Evolutionary conservation across 2,329 filamentous ascomycete genomes (phyloP), one percentile per base, ranked within the genome.

Genomic region (Fusarium mexicanum): DNA sequence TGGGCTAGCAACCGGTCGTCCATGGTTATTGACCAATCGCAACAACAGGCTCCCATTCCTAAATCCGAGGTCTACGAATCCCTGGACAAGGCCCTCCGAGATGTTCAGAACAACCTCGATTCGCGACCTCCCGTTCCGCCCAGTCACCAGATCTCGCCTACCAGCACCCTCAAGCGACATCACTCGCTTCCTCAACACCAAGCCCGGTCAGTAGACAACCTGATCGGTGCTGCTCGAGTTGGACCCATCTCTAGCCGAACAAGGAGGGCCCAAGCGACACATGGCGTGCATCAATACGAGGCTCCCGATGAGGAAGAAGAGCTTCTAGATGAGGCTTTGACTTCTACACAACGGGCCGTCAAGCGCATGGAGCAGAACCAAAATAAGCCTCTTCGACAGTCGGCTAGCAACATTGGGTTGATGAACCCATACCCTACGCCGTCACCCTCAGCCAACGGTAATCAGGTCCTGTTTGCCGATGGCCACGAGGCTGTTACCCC

Each of bases 231-330:
- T 7, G 86, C 88, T 47, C 87, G 90, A 20, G 83, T 81, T 51
- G 87, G 89, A 1, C 93, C 94, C 2, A 88, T 94, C 59, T 95
- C 94, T 2, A 94, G 92, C 81, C 89, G 95, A 71, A 96, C 95
- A 20, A 88, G 96, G 67, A 89, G 94, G 69, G 92, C 94, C 18
- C 89, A 97, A 81, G 91, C 94, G 20, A 80, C 81, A 9, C 92
- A 94, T 71, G 93, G 93, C 9, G 91, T 93, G 55, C 92, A 93
- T 77, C 92, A 94, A 71, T 98, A 98, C 80, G 96, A 99, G 80
- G 95, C 95, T 0, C 94, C 96, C 3, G 95, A 97, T 78, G 96
- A 99, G 83, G 96, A 98, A 80, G 96, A 99, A 68, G 96, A 99
- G 83, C 88, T 99, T 16, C 87, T 98, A 16, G 95, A 98, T 76